Evolutionary conservation across 225 moss, liverwort and hornwort species (phyloP), one percentile per base, ranked within the genome.

Genomic region (Sphagnum tenellum): DNA sequence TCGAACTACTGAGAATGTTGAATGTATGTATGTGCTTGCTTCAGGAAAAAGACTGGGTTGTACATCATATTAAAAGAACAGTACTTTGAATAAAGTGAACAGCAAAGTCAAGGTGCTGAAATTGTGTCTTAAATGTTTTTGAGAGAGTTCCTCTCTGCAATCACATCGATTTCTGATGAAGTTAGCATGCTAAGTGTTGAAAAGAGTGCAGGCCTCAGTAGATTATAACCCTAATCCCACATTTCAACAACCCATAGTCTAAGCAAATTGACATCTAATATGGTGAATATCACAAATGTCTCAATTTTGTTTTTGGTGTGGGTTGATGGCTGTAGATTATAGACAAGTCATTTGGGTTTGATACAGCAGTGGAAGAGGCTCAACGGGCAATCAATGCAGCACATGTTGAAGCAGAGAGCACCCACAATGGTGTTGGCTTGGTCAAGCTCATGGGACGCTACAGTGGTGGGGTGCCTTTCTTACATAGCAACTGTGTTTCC

Each of bases 381-480:
- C 90, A 88, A 45, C 79, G 86, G 47, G 90, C 90, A 46, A 91
- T 91, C 62, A 81, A 80, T 57, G 64, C 90, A 11, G 90, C 88
- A 7, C 90, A 91, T 46, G 88, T 88, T 65, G 90, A 91, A 67
- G 88, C 90, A 8, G 81, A 81, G 77, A 91, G 90, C 56, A 81
- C 85, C 70, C 80, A 88, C 29, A 91, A 91, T 55, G 88, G 90
- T 64, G 81, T 91, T 60, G 90, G 90, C 12, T 69, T 91, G 76
- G 88, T 91, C 67, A 88, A 91, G 73, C 76, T 91, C 72, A 91
- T 91, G 90, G 90, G 90, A 50, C 90, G 90, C 65, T 83, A 88
- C 46, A 84, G 84, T 7, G 84, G 84, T 84, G 29, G 65, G 70
- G 46, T 65, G 56, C 69, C 12, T 8, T 58, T 13, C 9, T 3